Base-by-base conservation (phyloP, 768 basidiomycete genomes). In the Neoboletus magnificus region DNA sequence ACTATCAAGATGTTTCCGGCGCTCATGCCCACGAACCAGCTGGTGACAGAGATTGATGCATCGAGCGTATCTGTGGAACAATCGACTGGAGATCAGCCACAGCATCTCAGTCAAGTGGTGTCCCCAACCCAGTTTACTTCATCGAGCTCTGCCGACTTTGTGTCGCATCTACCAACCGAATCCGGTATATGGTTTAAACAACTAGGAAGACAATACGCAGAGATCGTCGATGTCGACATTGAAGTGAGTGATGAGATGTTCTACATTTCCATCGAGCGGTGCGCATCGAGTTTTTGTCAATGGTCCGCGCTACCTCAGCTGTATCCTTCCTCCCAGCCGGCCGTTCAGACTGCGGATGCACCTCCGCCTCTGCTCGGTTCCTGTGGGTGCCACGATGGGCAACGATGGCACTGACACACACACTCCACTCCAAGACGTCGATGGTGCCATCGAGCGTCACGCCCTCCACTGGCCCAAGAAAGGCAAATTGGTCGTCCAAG, bases 401-500 rank as follows among this genome's bases (percentile, higher is more conserved):
- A 6, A 18, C 32, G 18, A 51, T 9, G 8, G 23, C 42, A 2
- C 8, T 8, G 54, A 53, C 20, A 11, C 32, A 2, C 55, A 25
- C 5, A 18, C 40, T 5, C 42, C 43, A 2, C 50, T 52, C 20
- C 41, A 60, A 23, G 53, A 62, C 7, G 18, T 60, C n/a, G 30
- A 52, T 8, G 43, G 44, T 10, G 47, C 20, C 25, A 58, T 62
- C 33, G 60, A 50, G 42, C 66, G n/a, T 48, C 58, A 55, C 37
- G 66, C 52, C 29, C 46, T 50, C 36, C 54, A 55, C 40, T 83
- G 82, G 82, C 82, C 82, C 43, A 53, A 62, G 35, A 69, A 71
- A 45, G 81, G 81, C 37, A 70, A 71, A 27, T 61, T 83, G 22
- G 69, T 80, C 39, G 63, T 83, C 30, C 71, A 75, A 54, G 68